Evolutionary conservation across 2,329 filamentous ascomycete genomes (phyloP).

Genomic region (Trichoderma koningiopsis): DNA sequence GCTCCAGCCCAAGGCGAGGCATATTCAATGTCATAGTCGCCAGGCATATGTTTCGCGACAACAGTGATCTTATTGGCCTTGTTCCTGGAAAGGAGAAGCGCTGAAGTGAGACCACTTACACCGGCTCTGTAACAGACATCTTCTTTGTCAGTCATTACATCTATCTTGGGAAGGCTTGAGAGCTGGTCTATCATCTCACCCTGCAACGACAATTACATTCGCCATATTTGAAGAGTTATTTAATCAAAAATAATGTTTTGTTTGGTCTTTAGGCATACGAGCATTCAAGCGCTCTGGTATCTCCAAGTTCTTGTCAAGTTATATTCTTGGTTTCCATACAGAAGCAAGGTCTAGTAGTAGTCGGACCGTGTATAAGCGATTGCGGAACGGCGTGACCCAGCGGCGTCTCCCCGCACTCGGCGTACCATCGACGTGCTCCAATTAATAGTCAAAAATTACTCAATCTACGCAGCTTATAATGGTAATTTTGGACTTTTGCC

Average conservation of each 20-base stretch:
- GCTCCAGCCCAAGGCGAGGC: conserved; percentile 87
- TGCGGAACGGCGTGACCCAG: conserved; percentile 13
- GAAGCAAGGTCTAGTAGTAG: not conserved
- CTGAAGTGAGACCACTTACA: conserved; percentile 55
- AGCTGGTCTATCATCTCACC: conserved; percentile 33
- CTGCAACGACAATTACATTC: conserved; percentile 40
- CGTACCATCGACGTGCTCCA: not conserved
- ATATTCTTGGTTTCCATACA: not conserved
- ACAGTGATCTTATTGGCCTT: conserved; percentile 61
- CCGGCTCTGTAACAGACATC: conserved; percentile 43
- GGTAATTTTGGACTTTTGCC: not conserved
- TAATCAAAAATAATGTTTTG: not conserved
- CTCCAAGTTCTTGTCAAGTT: too few relatives aligned
- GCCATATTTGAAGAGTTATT: conserved; percentile 30
- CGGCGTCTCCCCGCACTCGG: conserved; percentile 8
- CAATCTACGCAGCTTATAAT: not conserved
- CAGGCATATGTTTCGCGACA: conserved; percentile 86
- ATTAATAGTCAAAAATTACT: not conserved
- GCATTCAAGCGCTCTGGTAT: not conserved
- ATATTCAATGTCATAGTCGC: conserved; percentile 90
- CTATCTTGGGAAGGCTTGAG: not conserved
- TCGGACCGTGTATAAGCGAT: not conserved
- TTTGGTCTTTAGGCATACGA: not conserved
- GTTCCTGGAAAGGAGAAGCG: conserved; percentile 50
- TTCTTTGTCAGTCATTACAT: not conserved